Percentiles rank a stretch among this genome's conserved stretches.
phyloP scores from a whole-genome alignment of 176 grass and related monocot species.

The barley (Hordeum vulgare) region DNA sequence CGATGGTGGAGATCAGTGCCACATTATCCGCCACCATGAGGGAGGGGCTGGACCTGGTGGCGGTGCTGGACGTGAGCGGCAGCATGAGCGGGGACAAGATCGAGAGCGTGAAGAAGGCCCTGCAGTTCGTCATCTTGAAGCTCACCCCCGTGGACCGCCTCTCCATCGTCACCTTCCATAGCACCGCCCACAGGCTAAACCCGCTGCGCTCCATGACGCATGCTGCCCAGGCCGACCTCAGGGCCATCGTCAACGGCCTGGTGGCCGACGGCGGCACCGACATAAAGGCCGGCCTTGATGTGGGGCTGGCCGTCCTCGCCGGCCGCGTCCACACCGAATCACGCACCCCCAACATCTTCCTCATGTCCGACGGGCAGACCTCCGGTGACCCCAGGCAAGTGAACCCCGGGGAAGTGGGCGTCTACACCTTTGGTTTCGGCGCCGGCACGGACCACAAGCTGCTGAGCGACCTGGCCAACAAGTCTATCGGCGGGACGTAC shows the following conservation, averaged over 20 bases:
- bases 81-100: neutral
- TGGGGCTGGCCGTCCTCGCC: neutral
- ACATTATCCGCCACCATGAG: neutral
- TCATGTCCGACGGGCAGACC: constrained; percentile 15
- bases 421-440: constrained; percentile 13
- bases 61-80: constrained; percentile 12
- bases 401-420: neutral
- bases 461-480: neutral
- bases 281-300: neutral
- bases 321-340: neutral
- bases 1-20: too few relatives aligned
- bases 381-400: neutral
- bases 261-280: neutral
- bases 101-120: neutral
- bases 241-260: neutral
- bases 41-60: constrained; percentile 18
- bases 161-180: constrained; percentile 8
- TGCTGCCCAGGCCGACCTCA: neutral
- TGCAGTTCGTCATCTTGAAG: constrained; percentile 19
- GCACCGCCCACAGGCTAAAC: neutral
- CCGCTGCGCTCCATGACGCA: neutral
- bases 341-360: constrained; percentile 13
- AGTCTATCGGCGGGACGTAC: neutral
- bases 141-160: constrained; percentile 20
- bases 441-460: neutral